phyloP scores from a whole-genome alignment of 2,329 filamentous ascomycete genomes.

The Ceratocystis lukuohia region DNA sequence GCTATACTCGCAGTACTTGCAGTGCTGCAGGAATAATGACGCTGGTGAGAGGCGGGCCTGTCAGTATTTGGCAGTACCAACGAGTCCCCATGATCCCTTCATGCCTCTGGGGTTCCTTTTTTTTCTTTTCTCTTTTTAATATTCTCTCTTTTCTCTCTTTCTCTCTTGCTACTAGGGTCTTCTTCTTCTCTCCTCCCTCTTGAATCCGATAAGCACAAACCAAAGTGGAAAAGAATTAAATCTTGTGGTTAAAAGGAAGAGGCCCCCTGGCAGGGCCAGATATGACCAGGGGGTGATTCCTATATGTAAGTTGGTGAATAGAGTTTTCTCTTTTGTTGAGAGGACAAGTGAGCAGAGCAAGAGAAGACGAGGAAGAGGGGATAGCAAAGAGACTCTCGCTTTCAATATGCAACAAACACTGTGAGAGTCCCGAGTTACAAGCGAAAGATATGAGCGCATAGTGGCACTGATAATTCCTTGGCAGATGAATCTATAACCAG shows the following conservation, averaged over 20 bases:
- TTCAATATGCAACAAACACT: not conserved
- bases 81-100: not conserved
- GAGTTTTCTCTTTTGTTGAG: not conserved
- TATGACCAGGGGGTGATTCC: not conserved
- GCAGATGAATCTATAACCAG: not conserved
- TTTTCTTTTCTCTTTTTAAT: not conserved
- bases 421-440: not conserved
- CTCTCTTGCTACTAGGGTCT: not conserved
- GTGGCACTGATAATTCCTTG: not conserved
- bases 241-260: not conserved
- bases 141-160: not conserved
- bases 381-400: not conserved
- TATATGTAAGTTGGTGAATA: not conserved
- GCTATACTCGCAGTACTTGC: not conserved
- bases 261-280: not conserved
- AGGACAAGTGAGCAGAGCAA: not conserved
- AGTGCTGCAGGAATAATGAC: conserved; percentile 1
- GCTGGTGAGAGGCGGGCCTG: not conserved
- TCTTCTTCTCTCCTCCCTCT: not conserved
- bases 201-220: not conserved
- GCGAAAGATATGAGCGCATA: not conserved
- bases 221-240: not conserved
- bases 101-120: not conserved
- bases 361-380: not conserved
- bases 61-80: not conserved